Conservation (phyloP, 352 stramenopile species). For the Phytophthora meadii region DNA sequence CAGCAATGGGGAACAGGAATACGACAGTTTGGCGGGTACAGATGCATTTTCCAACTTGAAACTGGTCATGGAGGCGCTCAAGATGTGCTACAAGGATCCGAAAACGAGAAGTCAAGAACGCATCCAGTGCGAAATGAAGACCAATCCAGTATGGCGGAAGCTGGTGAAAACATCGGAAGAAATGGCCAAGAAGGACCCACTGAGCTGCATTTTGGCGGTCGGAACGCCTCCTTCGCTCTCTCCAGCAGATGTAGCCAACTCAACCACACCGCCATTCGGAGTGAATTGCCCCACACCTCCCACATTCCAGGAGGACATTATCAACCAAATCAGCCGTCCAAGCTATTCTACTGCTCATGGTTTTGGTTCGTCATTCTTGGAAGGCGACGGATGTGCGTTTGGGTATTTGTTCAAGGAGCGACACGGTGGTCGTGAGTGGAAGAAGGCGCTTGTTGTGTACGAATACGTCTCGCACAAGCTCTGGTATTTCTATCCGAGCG, state of each 20-base stretch:
- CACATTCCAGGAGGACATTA: conserved; percentile 88
- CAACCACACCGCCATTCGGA: conserved; percentile 31
- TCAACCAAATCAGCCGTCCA: conserved; percentile 87
- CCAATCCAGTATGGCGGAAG: conserved; percentile 61
- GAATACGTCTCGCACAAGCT: conserved; percentile 89
- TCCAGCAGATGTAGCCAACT: conserved; percentile 31
- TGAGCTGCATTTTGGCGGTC: conserved; percentile 66
- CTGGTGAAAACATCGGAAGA: conserved; percentile 63
- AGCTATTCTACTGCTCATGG: conserved; percentile 84
- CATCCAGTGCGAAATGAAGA: conserved; percentile 60
- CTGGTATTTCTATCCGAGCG: conserved; percentile 90
- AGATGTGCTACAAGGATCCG: conserved; percentile 76
- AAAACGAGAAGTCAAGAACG: conserved; percentile 79
- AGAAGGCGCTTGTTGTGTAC: conserved; percentile 88
- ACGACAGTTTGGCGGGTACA: conserved; percentile 56
- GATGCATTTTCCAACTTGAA: conserved; percentile 85
- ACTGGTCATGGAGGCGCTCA: conserved; percentile 80
- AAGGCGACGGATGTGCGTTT: conserved; percentile 85
- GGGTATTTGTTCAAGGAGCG: conserved; percentile 87
- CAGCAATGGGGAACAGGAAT: conserved; percentile 40
- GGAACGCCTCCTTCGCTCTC: conserved; percentile 41
- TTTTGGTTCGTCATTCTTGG: conserved; percentile 87
- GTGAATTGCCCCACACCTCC: conserved; percentile 52
- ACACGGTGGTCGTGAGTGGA: conserved; percentile 67
- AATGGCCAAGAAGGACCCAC: conserved; percentile 52